Percentiles rank a stretch among this genome's conserved stretches.
phyloP scores from a whole-genome alignment of 495 filamentous ascomycete genomes.

The Tetracladium setigerum region DNA sequence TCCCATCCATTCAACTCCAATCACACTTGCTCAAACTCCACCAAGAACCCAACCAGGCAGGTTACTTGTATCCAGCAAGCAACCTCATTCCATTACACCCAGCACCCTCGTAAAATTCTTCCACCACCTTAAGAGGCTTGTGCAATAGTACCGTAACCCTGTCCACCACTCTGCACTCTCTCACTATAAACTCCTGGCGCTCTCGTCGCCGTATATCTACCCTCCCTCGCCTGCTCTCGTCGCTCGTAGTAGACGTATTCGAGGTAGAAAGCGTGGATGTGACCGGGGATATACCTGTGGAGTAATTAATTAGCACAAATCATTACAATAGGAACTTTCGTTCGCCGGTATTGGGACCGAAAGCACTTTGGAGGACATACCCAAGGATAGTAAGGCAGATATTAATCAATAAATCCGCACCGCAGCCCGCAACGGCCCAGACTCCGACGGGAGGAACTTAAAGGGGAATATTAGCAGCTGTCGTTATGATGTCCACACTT shows the following conservation, averaged over 20 bases:
- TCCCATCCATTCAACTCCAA: background rate
- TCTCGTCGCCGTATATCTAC: constrained; percentile 33
- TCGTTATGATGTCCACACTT: too few relatives aligned
- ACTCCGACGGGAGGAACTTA: constrained; percentile 1
- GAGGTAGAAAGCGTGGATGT: constrained; percentile 88
- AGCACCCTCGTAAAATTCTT: background rate
- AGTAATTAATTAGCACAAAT: background rate
- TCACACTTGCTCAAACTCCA: background rate
- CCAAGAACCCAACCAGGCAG: background rate
- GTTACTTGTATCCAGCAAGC: too few relatives aligned
- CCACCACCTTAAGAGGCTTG: constrained; percentile 8
- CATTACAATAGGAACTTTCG: too few relatives aligned
- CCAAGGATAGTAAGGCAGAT: constrained; percentile 81
- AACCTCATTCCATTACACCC: constrained; percentile 1
- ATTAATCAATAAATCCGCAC: constrained; percentile 83
- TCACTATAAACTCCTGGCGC: constrained; percentile 78
- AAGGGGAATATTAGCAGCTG: background rate
- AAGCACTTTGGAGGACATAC: constrained; percentile 35
- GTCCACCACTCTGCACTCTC: constrained; percentile 46
- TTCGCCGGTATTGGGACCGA: too few relatives aligned
- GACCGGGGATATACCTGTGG: constrained; percentile 63
- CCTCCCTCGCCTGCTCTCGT: constrained; percentile 45
- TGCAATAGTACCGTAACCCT: constrained; percentile 19
- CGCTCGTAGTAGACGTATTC: constrained; percentile 82
- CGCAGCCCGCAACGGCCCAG: constrained; percentile 50